Evolutionary conservation across 2,329 filamentous ascomycete genomes (phyloP), one percentile per base, ranked within the genome.

Genomic region (Colletotrichum sp.): DNA sequence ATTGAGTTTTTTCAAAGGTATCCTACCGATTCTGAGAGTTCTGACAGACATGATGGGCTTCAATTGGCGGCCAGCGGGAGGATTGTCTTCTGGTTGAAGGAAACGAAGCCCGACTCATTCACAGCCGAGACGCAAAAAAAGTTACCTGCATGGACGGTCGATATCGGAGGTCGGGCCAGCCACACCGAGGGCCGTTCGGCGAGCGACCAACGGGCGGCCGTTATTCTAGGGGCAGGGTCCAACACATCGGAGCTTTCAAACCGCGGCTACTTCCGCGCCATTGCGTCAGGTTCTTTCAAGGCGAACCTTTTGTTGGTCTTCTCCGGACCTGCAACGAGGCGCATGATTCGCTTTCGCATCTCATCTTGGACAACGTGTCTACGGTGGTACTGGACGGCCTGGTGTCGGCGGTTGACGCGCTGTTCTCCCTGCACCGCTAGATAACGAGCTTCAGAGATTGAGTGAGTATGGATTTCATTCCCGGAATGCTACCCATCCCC

Each of bases 11-110:
- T 7, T 6, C 3, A 59, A 8, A n/a, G 8, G 19, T 2, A 11
- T 28, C 77, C 71, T 80, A 87, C 85, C 85, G 71, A 87, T 87
- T 83, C 83, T 83, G 64, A 86, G 83, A 36, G 85, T 86, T 79
- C 85, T 85, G 76, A 85, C 77, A 69, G 85, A 84, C 85, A 86
- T 86, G 75, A 72, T 82, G 79, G 78, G 65, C 44, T 34, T 73
- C 71, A 72, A 77, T 77, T 75, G 77, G 39, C 72, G 57, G 67
- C 66, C 68, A 27, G 39, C 32, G 28, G 44, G 44, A 64, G 27
- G 36, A 28, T 68, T 39, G 55, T 34, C 60, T 32, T 55, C 65
- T 67, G 66, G 15, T 68, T 74, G 52, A 61, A 64, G 25, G 34
- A 59, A 25, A 28, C n/a, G 48, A 28, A 25, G 57, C 30, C 19